Evolutionary conservation across 306 rosid genomes (phyloP), one percentile per base, ranked within the genome.

Genomic region (Sesbania bispinosa): DNA sequence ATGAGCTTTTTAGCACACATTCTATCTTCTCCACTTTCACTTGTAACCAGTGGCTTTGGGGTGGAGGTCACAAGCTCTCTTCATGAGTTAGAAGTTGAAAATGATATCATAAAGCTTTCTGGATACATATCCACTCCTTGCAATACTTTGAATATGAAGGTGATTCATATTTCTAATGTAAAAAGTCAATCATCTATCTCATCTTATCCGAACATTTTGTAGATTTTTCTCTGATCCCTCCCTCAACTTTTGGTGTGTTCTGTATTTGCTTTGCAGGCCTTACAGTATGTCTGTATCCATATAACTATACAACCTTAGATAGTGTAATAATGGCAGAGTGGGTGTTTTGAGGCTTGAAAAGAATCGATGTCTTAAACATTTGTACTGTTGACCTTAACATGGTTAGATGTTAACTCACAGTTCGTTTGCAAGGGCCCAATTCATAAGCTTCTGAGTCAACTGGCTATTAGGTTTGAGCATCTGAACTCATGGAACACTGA

Each of bases 221-320:
- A 18, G 55, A 20, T 48, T 79, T 67, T 43, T 60, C 39, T 71
- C 51, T 41, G 38, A 47, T 51, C 35, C 39, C 54, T 75, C 60
- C 33, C 57, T 51, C 66, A 58, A 83, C 59, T 52, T 53, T 58
- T 61, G 71, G 23, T 46, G 39, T 57, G 51, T 57, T 77, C 23
- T 39, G 21, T 76, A 30, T 81, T 52, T 58, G 24, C 64, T 74
- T 86, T 78, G 87, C 97, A 91, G 97, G 97, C 83, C 74, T 81
- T 94, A 70, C 96, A 94, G 78, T 91, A 86, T 82, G 62, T 89
- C 85, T 94, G 99, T 94, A 94, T 94, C 99, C 99, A 6, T 77
- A 57, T 54, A 87, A 79, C 35, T 61, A 36, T 61, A 67, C 63
- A 69, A 70, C 39, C 67, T 63, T 82, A 69, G 54, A 76, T 80